Percentiles rank a stretch among this genome's conserved stretches.
Evolutionary conservation across 345 rosid genomes (phyloP).

Genomic region (Sisymbrium irio): DNA sequence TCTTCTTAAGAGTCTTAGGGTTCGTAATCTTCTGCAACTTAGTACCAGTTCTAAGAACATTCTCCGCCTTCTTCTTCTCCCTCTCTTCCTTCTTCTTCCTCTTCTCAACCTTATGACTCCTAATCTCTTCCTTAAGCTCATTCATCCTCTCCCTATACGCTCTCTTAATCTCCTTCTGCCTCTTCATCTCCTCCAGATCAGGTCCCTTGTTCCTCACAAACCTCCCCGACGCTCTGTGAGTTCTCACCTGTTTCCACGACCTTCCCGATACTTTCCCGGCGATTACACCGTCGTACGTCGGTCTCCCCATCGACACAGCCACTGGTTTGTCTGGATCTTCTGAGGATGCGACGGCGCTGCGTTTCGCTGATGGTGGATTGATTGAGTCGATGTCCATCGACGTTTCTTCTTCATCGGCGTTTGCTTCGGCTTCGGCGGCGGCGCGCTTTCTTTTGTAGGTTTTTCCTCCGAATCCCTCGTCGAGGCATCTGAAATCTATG

Average conservation of each 20-base stretch:
- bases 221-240: slow-evolving; percentile 69
- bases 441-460: slow-evolving; percentile 86
- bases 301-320: slow-evolving; percentile 41
- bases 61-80: slow-evolving; percentile 88
- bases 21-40: slow-evolving; percentile 78
- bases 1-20: slow-evolving; percentile 82
- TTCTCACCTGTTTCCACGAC: slow-evolving; percentile 73
- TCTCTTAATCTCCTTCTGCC: slow-evolving; percentile 68
- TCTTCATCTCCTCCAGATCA: slow-evolving; percentile 57
- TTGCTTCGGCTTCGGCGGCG: too few species aligned
- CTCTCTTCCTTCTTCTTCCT: slow-evolving; percentile 79
- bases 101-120: slow-evolving; percentile 77
- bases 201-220: slow-evolving; percentile 56
- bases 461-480: slow-evolving; percentile 96
- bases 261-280: slow-evolving; percentile 88
- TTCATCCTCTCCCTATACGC: slow-evolving; percentile 73
- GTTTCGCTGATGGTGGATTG: slow-evolving; percentile 59
- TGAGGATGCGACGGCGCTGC: slow-evolving; percentile 64
- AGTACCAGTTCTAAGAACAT: slow-evolving; percentile 69
- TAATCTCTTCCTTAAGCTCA: slow-evolving; percentile 83
- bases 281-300: slow-evolving; percentile 91
- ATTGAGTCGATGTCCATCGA: slow-evolving; percentile 58
- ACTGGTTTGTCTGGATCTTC: slow-evolving; percentile 71
- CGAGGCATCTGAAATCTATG: slow-evolving; percentile 74
- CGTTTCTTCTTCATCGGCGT: slow-evolving; percentile 24